Evolutionary conservation across 2,329 filamentous ascomycete species (phyloP).

Genomic region (Botrytis galanthina): DNA sequence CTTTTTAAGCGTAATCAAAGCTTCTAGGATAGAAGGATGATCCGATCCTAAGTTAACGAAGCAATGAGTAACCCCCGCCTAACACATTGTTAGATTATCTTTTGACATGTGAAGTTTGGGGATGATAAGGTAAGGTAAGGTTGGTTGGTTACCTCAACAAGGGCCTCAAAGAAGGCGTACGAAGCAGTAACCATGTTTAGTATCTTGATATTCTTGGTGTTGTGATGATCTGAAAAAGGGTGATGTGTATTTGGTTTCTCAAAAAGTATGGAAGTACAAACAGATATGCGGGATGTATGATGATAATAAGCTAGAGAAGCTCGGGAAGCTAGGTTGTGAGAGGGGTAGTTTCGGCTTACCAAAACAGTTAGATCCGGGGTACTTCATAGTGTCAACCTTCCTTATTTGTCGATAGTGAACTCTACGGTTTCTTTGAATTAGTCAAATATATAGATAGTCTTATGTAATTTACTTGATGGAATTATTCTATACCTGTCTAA

Average conservation of each 20-base stretch:
- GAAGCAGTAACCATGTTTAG: constrained; percentile 25
- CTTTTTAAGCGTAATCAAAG: constrained; percentile 68
- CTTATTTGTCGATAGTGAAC: neutral
- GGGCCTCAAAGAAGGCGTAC: constrained; percentile 70
- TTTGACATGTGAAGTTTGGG: neutral
- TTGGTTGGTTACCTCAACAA: constrained; percentile 53
- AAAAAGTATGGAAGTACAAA: neutral
- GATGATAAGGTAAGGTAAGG: neutral
- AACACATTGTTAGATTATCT: neutral
- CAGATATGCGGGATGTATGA: constrained; percentile 4
- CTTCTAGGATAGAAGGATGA: constrained; percentile 69
- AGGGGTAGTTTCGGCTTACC: constrained; percentile 18
- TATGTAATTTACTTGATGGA: neutral
- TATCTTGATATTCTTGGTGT: neutral
- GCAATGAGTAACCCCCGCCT: constrained; percentile 51
- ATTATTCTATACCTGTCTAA: neutral
- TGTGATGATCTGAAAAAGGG: neutral
- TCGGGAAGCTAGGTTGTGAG: neutral
- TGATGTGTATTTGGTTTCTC: constrained; percentile 1
- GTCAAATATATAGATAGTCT: neutral
- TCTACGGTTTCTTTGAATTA: neutral
- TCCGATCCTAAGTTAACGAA: constrained; percentile 61
- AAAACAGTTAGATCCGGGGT: constrained; percentile 6
- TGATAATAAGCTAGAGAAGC: neutral
- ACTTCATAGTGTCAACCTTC: constrained; percentile 38